Evolutionary conservation across 169 alveolate genomes (phyloP).

Genomic region (Babesia ovata): DNA sequence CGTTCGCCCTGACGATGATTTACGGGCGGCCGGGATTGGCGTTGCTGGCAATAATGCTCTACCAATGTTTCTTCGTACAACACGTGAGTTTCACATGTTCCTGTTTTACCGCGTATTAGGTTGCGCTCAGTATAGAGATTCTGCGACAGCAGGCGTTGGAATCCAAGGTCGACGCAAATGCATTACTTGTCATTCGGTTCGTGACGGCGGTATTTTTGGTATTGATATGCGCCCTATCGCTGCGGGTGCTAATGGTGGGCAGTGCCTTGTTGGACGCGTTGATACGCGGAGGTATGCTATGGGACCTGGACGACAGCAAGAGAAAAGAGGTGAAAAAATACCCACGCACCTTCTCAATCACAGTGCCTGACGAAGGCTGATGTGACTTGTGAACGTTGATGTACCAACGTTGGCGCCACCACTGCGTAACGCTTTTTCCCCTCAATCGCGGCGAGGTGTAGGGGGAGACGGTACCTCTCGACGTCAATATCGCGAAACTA

Average conservation of each 20-base stretch:
- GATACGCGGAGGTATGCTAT: conserved; percentile 25
- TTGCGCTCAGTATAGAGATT: conserved; percentile 3
- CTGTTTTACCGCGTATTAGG: background rate
- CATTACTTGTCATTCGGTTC: background rate
- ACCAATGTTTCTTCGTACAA: conserved; percentile 23
- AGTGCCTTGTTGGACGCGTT: conserved; percentile 12
- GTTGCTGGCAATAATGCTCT: background rate
- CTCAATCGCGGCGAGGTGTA: no score
- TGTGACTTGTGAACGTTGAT: background rate
- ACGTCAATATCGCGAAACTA: no score
- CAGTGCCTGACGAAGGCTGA: conserved; percentile 16
- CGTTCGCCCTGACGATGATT: conserved; percentile 24
- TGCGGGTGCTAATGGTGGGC: conserved; percentile 18
- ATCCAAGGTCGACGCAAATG: conserved; percentile 2
- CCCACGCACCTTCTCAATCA: conserved; percentile 1
- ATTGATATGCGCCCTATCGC: background rate
- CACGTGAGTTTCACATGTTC: conserved; percentile 12
- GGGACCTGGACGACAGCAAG: conserved; percentile 27
- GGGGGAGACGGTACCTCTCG: no score
- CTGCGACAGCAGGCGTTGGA: conserved; percentile 9
- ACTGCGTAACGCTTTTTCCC: no score
- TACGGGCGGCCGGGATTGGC: conserved; percentile 25
- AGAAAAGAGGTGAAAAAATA: background rate
- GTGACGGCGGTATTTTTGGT: background rate
- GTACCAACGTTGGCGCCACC: no score